These are phyloP conservation scores for Detonula confervacea DNA, from an alignment of 352 stramenopile genomes.

Conservation along the genomic window DNA sequence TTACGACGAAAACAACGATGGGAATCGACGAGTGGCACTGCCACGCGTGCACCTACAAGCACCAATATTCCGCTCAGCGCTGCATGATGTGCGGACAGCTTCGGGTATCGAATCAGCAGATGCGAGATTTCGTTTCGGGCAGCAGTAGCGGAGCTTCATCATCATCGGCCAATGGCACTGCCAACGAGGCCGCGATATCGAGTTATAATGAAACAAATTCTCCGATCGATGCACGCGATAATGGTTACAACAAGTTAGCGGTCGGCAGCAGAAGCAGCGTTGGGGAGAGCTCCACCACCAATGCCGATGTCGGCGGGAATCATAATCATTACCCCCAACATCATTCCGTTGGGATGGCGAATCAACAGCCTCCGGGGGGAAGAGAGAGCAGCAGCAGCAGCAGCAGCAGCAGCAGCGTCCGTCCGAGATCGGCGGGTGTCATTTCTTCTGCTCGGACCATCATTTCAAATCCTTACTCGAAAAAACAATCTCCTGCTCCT, in stretches of 20 bases:
- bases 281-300: no score
- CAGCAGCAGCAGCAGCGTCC: not conserved
- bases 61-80: conserved; percentile 38
- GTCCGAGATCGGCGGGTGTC: not conserved
- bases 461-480: conserved; percentile 28
- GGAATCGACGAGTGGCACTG: conserved; percentile 47
- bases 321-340: no score
- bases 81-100: conserved; percentile 57
- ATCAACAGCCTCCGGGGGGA: conserved; percentile 1
- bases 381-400: not conserved
- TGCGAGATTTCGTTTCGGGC: conserved; percentile 71
- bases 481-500: not conserved
- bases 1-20: no score
- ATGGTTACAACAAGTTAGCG: no score
- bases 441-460: no score
- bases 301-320: no score
- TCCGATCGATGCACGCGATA: no score
- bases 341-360: not conserved
- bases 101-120: conserved; percentile 57
- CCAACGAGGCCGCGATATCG: not conserved
- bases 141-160: not conserved
- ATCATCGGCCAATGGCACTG: not conserved
- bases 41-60: conserved; percentile 48
- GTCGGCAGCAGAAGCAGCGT: no score
- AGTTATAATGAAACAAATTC: not conserved